Percentiles rank a stretch among this genome's conserved stretches.
Evolutionary conservation across 768 basidiomycete genomes (phyloP).

Genomic region (Fistulinella prunicolor): DNA sequence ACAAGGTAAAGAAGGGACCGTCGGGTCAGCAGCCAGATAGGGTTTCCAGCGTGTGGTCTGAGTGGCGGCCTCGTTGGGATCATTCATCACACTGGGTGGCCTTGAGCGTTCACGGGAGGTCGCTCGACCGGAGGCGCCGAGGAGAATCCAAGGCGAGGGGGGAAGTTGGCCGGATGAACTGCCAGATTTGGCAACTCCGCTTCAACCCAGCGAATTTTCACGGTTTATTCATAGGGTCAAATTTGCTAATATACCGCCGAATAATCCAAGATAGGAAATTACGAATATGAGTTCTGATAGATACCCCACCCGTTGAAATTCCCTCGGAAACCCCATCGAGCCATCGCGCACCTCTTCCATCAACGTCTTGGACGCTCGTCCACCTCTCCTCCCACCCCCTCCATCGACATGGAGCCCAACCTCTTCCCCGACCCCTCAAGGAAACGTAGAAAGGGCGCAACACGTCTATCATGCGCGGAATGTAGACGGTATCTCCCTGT

Average conservation of each 20-base stretch:
- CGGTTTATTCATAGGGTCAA: neutral
- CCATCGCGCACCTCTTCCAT: constrained; percentile 19
- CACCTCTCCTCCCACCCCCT: constrained; percentile 1
- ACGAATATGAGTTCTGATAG: constrained; percentile 17
- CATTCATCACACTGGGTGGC: neutral
- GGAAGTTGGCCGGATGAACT: constrained; percentile 7
- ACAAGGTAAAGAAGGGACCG: neutral
- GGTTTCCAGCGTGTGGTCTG: neutral
- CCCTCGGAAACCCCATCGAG: constrained; percentile 19
- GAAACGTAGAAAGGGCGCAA: constrained; percentile 69
- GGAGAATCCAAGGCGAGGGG: constrained; percentile 13
- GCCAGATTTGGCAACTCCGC: constrained; percentile 5
- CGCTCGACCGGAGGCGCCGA: constrained; percentile 3
- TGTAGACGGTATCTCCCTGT: constrained; percentile 60
- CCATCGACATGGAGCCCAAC: constrained; percentile 20
- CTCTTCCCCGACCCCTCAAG: constrained; percentile 39
- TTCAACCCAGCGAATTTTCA: constrained; percentile 25
- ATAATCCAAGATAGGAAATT: constrained; percentile 25
- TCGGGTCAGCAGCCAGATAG: too few relatives aligned
- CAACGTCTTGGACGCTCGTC: constrained; percentile 22
- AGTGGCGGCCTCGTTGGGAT: neutral
- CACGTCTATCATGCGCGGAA: constrained; percentile 75
- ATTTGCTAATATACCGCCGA: constrained; percentile 16
- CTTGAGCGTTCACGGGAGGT: constrained; percentile 3
- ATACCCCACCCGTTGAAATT: constrained; percentile 9